Evolutionary conservation across 148 eudicot species (phyloP).

Genomic region (Amaranthus hypochondriacus): DNA sequence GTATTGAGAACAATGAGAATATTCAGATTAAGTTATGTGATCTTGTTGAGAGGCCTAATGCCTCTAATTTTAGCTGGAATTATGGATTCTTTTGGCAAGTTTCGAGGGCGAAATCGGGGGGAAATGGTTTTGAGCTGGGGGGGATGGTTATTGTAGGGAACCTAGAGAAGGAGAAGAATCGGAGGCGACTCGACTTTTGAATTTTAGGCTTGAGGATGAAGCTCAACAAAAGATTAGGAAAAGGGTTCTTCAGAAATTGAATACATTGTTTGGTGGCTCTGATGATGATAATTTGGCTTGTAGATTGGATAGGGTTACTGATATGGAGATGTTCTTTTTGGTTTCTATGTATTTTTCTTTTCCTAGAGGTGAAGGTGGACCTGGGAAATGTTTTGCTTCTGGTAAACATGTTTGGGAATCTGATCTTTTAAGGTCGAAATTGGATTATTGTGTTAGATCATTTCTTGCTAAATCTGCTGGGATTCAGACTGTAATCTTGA

Average conservation of each 20-base stretch:
- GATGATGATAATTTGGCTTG: constrained; percentile 78
- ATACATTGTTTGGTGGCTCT: constrained; percentile 62
- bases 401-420: constrained; percentile 65
- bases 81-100: constrained; percentile 93
- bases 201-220: constrained; percentile 55
- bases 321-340: constrained; percentile 82
- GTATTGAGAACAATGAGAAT: constrained; percentile 56
- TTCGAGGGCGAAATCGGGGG: constrained; percentile 62
- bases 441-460: constrained; percentile 67
- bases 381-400: constrained; percentile 55
- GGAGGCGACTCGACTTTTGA: constrained; percentile 39
- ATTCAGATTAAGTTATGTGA: constrained; percentile 73
- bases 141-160: constrained; percentile 94
- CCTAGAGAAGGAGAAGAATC: constrained; percentile 67
- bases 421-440: constrained; percentile 40
- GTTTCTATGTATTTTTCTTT: constrained; percentile 86
- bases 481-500: constrained; percentile 67
- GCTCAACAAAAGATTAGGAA: constrained; percentile 78
- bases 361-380: constrained; percentile 64
- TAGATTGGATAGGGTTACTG: constrained; percentile 76
- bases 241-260: constrained; percentile 73
- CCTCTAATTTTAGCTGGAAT: constrained; percentile 73
- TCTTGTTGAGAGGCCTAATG: constrained; percentile 65
- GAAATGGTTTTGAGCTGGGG: constrained; percentile 89
- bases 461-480: constrained; percentile 69